Evolutionary conservation across 768 basidiomycete genomes (phyloP).

Genomic region (Naematelia encephala): DNA sequence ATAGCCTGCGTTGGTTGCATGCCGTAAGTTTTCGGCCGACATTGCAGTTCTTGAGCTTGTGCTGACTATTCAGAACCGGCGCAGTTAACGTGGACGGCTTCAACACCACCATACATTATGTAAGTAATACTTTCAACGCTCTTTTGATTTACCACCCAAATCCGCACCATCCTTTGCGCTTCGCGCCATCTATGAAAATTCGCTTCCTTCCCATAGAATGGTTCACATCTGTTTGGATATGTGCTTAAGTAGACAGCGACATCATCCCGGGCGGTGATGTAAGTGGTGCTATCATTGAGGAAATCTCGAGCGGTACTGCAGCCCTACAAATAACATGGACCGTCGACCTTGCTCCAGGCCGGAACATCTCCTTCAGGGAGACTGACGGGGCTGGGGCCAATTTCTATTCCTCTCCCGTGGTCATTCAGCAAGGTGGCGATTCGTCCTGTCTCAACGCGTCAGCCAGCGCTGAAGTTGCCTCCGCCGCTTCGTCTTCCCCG

Average conservation of each 20-base stretch:
- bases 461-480: conserved; percentile 11
- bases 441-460: conserved; percentile 26
- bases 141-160: background rate
- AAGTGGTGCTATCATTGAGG: conserved; percentile 34
- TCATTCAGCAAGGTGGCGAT: conserved; percentile 37
- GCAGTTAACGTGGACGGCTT: conserved; percentile 31
- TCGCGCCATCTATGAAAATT: too few relatives aligned
- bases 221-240: too few relatives aligned
- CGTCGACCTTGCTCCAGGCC: conserved; percentile 32
- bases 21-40: conserved; percentile 30
- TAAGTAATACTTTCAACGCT: conserved; percentile 12
- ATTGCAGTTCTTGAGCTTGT: too few relatives aligned
- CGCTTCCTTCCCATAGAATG: too few relatives aligned
- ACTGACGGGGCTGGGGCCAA: conserved; percentile 42
- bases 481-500: conserved; percentile 9
- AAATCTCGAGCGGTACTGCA: conserved; percentile 7
- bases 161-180: background rate
- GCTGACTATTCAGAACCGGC: conserved; percentile 22
- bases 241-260: too few relatives aligned
- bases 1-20: conserved; percentile 35
- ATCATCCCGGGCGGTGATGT: conserved; percentile 52
- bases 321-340: conserved; percentile 35
- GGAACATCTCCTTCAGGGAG: conserved; percentile 34
- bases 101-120: conserved; percentile 41
- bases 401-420: conserved; percentile 29